Base-by-base conservation (phyloP, 495 filamentous ascomycete species). In the Penicillium manginii region DNA sequence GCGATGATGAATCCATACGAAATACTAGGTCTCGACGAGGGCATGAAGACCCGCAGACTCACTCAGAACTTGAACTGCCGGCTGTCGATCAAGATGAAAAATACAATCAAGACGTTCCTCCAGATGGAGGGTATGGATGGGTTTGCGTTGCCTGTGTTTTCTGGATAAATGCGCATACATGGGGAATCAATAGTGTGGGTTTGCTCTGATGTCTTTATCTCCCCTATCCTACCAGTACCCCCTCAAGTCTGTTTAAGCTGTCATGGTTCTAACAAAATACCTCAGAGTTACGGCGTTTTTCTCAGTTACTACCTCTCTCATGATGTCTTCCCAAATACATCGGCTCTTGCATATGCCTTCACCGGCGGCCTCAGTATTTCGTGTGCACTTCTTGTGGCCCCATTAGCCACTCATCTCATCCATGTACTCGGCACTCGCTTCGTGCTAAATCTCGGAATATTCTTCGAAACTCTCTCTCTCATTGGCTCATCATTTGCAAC, bases 281-380 rank as follows among this genome's bases (percentile, higher is more conserved):
- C 43, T 5, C 54, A 76, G 75, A 74, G 71, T 42, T 92, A 86
- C 59, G 86, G 86, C 12, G 86, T 92, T 11, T 92, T 87, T 68
- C 83, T 92, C 3, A 84, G 84, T 12, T 81, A 89, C 65, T 92
- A 91, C 61, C 79, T 91, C 29, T 80, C 81, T 5, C 70, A 83
- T 42, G 69, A 84, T 52, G 72, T 76, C 17, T 89, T 86, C 57
- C 83, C 83, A 0, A 82, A 79, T 9, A 79, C 85, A 6, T 84
- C 81, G 2, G 73, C 80, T 0, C 70, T 89, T 3, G 76, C 82
- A 10, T 92, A 86, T 62, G 89, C 89, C 45, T 91, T 91, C 61
- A 84, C 90, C 4, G 89, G 89, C 15, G 89, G 89, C 8, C 69
- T 92, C 1, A 88, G 85, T 29, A 83, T 88, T 9, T 88, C 87